Percentiles rank a stretch among this genome's conserved stretches.
Conservation (phyloP, 2,329 filamentous ascomycete genomes). For the Aspergillus glaucus region DNA sequence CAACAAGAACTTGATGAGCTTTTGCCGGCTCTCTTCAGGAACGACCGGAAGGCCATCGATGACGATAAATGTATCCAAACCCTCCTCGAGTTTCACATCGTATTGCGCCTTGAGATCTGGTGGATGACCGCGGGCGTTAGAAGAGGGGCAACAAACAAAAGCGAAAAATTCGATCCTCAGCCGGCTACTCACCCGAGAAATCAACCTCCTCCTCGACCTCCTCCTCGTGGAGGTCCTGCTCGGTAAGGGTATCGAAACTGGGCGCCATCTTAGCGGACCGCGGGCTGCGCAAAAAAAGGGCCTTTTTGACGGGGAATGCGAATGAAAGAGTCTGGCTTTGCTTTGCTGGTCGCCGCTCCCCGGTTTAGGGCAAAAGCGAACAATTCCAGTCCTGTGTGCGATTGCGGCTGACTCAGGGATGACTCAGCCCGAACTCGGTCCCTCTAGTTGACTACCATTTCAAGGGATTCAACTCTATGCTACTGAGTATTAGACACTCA, state of each 20-base stretch:
- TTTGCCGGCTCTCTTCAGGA: constrained; percentile 81
- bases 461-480: no score
- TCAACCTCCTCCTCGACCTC: constrained; percentile 85
- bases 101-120: constrained; percentile 84
- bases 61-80: constrained; percentile 92
- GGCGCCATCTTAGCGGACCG: constrained; percentile 68
- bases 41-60: constrained; percentile 90
- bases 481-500: no score
- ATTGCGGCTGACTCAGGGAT: constrained; percentile 19
- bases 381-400: constrained; percentile 30
- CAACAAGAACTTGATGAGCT: constrained; percentile 91
- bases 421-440: constrained; percentile 6
- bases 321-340: constrained; percentile 19
- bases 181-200: constrained; percentile 56
- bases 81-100: constrained; percentile 91
- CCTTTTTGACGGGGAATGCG: constrained; percentile 8
- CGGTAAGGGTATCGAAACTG: constrained; percentile 85
- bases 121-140: constrained; percentile 10
- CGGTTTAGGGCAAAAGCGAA: constrained; percentile 24
- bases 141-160: constrained; percentile 21
- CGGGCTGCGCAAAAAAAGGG: constrained; percentile 15
- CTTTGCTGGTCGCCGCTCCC: constrained; percentile 10
- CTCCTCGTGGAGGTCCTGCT: constrained; percentile 84
- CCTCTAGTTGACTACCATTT: no score
- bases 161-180: background rate